Percentiles rank a stretch among this genome's conserved stretches.
phyloP scores from a whole-genome alignment of 1,284 basidiomycete genomes.

The Quambalaria eucalypti region DNA sequence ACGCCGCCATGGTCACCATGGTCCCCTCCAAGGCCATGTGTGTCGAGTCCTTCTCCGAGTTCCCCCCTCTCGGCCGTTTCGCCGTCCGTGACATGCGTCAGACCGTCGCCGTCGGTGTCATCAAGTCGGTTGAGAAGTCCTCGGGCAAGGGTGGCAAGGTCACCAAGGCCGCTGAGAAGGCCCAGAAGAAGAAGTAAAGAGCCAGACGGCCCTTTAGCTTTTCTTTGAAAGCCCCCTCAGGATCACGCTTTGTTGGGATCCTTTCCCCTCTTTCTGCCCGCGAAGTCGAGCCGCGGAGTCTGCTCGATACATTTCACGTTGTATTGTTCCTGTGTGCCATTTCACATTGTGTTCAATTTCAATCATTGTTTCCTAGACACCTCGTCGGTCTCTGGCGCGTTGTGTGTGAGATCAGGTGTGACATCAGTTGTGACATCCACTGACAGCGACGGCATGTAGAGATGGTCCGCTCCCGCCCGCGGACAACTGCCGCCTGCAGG shows the following conservation, averaged over 20 bases:
- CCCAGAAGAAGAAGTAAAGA: constrained; percentile 49
- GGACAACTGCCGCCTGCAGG: too few species aligned
- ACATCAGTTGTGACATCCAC: too few species aligned
- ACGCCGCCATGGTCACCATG: constrained; percentile 89
- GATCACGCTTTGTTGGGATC: neutral
- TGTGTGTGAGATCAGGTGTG: too few species aligned
- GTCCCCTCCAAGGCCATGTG: constrained; percentile 95
- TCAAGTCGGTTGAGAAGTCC: constrained; percentile 55
- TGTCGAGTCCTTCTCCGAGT: constrained; percentile 93
- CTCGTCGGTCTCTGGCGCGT: too few species aligned
- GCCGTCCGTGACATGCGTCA: constrained; percentile 54
- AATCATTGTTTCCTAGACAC: too few species aligned
- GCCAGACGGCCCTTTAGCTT: neutral
- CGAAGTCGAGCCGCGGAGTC: constrained; percentile 10
- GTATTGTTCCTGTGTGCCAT: too few species aligned
- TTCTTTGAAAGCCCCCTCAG: neutral
- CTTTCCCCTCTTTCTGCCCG: constrained; percentile 5
- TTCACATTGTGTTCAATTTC: too few species aligned
- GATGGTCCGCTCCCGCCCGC: too few species aligned
- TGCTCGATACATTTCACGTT: too few species aligned
- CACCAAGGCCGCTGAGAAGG: constrained; percentile 72
- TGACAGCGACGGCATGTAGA: too few species aligned
- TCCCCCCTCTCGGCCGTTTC: constrained; percentile 98
- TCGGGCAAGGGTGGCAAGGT: neutral
- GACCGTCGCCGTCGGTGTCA: constrained; percentile 74